Evolutionary conservation across 495 filamentous ascomycete genomes (phyloP), one percentile per base, ranked within the genome.

Genomic region (Podospora pseudocomata): DNA sequence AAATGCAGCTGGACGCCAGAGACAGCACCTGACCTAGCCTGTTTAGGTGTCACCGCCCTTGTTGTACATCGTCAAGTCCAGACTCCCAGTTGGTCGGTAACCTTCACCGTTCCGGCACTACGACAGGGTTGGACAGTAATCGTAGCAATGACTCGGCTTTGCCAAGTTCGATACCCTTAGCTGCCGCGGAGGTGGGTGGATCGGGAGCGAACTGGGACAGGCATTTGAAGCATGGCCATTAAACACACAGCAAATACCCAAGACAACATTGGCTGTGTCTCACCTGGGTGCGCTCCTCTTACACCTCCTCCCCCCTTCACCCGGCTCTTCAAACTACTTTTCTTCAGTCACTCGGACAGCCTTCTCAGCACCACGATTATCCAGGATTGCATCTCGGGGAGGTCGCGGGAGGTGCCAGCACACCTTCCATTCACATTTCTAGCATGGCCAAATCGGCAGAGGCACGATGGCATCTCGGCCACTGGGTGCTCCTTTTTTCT

Each of bases 401-500:
- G 23, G n/a, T 26, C 55, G 6, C 6, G n/a, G 18, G 2, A 58
- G 19, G 16, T 20, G 19, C 5, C 5, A 18, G 54, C 55, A 19
- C 18, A 26, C 23, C 55, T 58, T 58, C 18, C 55, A 5, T 9
- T 7, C 0, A 11, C 55, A 11, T 34, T 28, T 27, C 20, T 27
- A 65, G 13, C 9, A 65, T 65, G 64, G 28, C 64, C 54, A 39
- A 16, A 54, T 44, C 53, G 20, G 2, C 27, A 54, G 18, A 58
- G 20, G 53, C 59, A 54, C 23, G 30, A 59, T 23, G 53, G 34
- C 28, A 59, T 58, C 32, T 67, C 19, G 9, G 61, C 19, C 19
- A 19, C 30, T 62, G 65, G 58, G 2, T 39, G 23, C 32, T 54
- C 5, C 20, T 67, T 30, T 26, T 63, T 5, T 44, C 23, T 26